phyloP scores from a whole-genome alignment of 2,329 filamentous ascomycete genomes.

The Nemania abortiva region DNA sequence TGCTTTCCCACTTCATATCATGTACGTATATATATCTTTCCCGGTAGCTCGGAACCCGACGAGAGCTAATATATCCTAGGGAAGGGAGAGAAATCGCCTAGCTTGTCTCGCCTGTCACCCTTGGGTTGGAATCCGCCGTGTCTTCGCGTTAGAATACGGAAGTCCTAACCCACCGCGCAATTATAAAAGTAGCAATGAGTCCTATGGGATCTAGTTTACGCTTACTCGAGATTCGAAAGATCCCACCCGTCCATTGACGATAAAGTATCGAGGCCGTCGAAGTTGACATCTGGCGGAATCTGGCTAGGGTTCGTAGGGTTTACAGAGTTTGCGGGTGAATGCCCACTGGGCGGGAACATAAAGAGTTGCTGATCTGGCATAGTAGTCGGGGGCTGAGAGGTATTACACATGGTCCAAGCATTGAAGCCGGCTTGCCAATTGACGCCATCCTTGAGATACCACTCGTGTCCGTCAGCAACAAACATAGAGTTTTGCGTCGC shows the following conservation, averaged over 20 bases:
- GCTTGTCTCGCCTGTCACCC: constrained; percentile 1
- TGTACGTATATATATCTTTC: constrained; percentile 4
- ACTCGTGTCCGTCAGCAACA: constrained; percentile 65
- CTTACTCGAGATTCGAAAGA: constrained; percentile 46
- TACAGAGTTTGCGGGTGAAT: constrained; percentile 25
- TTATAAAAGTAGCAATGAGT: constrained; percentile 5
- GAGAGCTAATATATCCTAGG: constrained; percentile 10
- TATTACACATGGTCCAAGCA: constrained; percentile 60
- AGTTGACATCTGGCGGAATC: constrained; percentile 46
- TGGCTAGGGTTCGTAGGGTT: constrained; percentile 38
- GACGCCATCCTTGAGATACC: constrained; percentile 68
- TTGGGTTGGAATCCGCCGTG: not conserved
- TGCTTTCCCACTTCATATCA: not conserved
- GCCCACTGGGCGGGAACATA: constrained; percentile 46
- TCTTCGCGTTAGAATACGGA: not conserved
- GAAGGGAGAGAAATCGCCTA: not conserved
- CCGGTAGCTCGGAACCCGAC: not conserved
- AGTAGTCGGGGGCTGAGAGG: constrained; percentile 43
- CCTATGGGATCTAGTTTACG: constrained; percentile 7
- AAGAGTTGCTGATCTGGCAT: constrained; percentile 52
- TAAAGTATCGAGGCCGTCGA: constrained; percentile 47
- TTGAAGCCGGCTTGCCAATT: constrained; percentile 71
- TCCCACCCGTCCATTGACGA: constrained; percentile 50
- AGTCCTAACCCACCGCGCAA: not conserved
- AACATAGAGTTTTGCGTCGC: constrained; percentile 52